Percentiles rank a stretch among this genome's conserved stretches.
phyloP scores from a whole-genome alignment of 23 red algal genomes.

The Gracilaria vermiculophylla region DNA sequence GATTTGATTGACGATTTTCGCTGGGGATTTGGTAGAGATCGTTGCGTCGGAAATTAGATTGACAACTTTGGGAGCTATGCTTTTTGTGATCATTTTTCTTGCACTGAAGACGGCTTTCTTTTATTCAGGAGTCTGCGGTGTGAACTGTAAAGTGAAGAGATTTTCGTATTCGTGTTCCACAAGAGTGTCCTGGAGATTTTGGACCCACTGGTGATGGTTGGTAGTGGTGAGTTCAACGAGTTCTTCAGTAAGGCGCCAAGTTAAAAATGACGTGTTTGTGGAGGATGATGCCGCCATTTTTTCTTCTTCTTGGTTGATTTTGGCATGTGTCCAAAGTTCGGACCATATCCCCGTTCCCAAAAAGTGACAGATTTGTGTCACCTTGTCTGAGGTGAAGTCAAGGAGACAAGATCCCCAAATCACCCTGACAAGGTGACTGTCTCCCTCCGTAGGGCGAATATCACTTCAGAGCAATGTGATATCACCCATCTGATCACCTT shows the following conservation, averaged over 20 bases:
- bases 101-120: neutral
- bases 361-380: neutral
- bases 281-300: too few relatives aligned
- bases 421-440: neutral
- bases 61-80: neutral
- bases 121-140: neutral
- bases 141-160: neutral
- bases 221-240: neutral
- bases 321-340: neutral
- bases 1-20: neutral
- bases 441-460: neutral
- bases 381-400: neutral
- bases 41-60: neutral
- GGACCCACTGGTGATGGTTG: neutral
- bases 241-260: neutral
- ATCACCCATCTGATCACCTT: neutral
- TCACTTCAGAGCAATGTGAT: neutral
- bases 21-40: neutral
- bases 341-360: neutral
- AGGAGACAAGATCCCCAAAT: neutral
- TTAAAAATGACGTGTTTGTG: too few relatives aligned
- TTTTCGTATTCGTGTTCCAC: neutral
- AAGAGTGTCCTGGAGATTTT: neutral
- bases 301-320: too few relatives aligned
- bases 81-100: neutral